Percentiles rank a stretch among this genome's conserved stretches.
Evolutionary conservation across 2,329 filamentous ascomycete species (phyloP).

Genomic region (Graphilbum sp.): DNA sequence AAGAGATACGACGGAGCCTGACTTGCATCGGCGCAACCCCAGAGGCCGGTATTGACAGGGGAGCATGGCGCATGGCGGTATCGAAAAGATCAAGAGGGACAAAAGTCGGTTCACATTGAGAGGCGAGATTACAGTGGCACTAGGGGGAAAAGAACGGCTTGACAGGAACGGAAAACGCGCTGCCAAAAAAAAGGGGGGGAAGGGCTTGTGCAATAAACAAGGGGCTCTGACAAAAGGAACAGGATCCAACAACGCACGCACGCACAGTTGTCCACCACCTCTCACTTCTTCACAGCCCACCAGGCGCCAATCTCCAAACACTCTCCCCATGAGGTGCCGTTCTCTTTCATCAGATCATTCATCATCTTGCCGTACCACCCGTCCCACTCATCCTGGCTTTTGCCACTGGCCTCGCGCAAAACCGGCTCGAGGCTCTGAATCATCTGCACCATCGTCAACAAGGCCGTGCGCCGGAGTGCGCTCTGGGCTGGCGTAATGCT

Average conservation of each 20-base stretch:
- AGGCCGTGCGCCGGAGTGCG: conserved; percentile 61
- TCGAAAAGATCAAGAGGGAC: neutral
- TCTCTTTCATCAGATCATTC: conserved; percentile 63
- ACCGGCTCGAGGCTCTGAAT: conserved; percentile 75
- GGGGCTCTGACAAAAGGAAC: too few species aligned
- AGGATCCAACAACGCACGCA: too few species aligned
- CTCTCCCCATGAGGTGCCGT: conserved; percentile 66
- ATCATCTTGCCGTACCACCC: conserved; percentile 80
- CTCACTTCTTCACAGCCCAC: conserved; percentile 58
- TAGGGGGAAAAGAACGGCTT: too few species aligned
- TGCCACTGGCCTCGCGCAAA: conserved; percentile 65
- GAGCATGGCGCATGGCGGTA: conserved; percentile 1
- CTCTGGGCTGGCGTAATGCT: conserved; percentile 51
- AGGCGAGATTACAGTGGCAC: too few species aligned
- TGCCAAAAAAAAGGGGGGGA: too few species aligned
- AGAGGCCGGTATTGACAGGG: too few species aligned
- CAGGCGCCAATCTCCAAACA: conserved; percentile 79
- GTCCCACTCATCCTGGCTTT: conserved; percentile 86
- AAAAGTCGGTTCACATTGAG: neutral
- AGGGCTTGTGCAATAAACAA: too few species aligned
- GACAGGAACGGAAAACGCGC: too few species aligned
- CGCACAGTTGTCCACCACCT: neutral
- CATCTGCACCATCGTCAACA: conserved; percentile 65
- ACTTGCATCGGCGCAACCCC: too few species aligned
- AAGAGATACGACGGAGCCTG: conserved; percentile 52